Base-by-base conservation (phyloP, 1,139 yeast genomes). In the Yamadazyma diospyri region DNA sequence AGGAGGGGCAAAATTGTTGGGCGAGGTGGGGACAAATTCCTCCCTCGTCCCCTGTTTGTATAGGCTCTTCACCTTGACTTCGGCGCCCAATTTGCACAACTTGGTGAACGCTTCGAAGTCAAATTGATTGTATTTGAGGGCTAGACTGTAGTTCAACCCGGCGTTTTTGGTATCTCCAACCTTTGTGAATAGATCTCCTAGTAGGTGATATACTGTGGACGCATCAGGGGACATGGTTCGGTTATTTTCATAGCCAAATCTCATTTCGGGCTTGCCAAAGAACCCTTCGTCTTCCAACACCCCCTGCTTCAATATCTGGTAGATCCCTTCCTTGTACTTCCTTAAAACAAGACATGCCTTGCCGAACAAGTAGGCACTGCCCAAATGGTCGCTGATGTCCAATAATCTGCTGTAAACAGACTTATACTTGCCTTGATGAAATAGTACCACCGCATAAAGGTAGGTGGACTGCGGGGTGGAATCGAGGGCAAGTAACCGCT, bases 51-150 rank as follows among this genome's bases (percentile, higher is more conserved):
- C 29, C 10, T 33, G 17, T 16, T 42, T 45, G 55, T 72, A 84
- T 26, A 86, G 70, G 6, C 81, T 64, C 35, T 76, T 74, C 6
- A 80, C 78, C 32, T 76, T 69, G 16, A 86, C 70, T 40, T 76
- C 73, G 16, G 82, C 84, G 9, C 92, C 89, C 51, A 85, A 63
- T 38, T 72, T 72, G 49, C 92, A 80, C 30, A 92, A 62, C 27
- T 81, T 80, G 46, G 83, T 87, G 41, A 85, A 78, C 0, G 97
- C 89, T 50, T 87, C 97, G 73, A 94, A 88, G 32, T 87, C 70
- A 52, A 70, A 86, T 16, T 94, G 95, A 52, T 92, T 85, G 38
- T 70, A 58, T 39, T 76, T 75, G 36, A 87, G 64, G 0, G 94
- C 85, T 43, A 72, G 75, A 0, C 85, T 72, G 55, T 81, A 85